Evolutionary conservation across 2,329 filamentous ascomycete genomes (phyloP).

Genomic region (Diaporthe aspalathi): DNA sequence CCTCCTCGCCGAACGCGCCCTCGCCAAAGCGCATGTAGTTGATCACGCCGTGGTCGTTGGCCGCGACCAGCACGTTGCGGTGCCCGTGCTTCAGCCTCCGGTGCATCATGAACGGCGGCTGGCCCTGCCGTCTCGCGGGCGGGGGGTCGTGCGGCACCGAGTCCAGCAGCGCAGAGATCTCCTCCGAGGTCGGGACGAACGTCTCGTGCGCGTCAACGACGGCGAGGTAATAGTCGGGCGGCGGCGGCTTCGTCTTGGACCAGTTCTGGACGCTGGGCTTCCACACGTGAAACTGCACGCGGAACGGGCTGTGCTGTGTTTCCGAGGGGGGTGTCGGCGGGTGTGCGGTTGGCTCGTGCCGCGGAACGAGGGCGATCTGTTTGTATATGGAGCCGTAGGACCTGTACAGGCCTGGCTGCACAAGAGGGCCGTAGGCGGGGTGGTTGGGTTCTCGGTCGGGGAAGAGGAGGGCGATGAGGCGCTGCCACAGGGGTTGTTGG

Average conservation of each 20-base stretch:
- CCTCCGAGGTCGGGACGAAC: constrained; percentile 76
- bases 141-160: constrained; percentile 75
- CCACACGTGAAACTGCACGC: constrained; percentile 84
- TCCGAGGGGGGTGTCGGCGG: constrained; percentile 44
- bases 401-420: constrained; percentile 73
- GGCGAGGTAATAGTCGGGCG: constrained; percentile 81
- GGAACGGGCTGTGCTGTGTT: constrained; percentile 67
- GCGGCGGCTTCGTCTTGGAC: constrained; percentile 80
- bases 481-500: constrained; percentile 58
- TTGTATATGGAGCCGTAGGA: constrained; percentile 79
- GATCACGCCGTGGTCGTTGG: constrained; percentile 90
- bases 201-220: constrained; percentile 82
- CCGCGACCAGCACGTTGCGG: constrained; percentile 84
- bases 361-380: constrained; percentile 78
- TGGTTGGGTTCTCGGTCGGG: constrained; percentile 44
- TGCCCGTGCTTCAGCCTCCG: constrained; percentile 85
- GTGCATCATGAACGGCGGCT: constrained; percentile 70
- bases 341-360: constrained; percentile 66
- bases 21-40: constrained; percentile 88
- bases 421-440: constrained; percentile 64
- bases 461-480: constrained; percentile 63
- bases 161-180: constrained; percentile 78
- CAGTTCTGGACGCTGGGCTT: constrained; percentile 75
- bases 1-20: constrained; percentile 81
- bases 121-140: constrained; percentile 59